Evolutionary conservation across 139 green algal genomes (phyloP).

Genomic region (Micromonas commoda): DNA sequence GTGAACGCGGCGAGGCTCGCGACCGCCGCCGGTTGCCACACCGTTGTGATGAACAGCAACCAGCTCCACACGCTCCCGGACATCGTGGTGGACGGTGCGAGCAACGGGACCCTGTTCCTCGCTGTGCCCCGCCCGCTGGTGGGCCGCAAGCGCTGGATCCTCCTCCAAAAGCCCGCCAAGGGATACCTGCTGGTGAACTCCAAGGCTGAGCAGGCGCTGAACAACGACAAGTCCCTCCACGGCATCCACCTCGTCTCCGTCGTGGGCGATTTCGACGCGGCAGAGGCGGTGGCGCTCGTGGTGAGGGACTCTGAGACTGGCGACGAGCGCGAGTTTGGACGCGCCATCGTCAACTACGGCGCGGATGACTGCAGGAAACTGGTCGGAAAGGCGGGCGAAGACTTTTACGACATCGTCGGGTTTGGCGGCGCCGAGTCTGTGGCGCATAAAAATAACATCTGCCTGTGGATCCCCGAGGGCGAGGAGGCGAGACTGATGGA

Average conservation of each 20-base stretch:
- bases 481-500: background rate
- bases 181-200: conserved; percentile 37
- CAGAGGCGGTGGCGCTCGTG: conserved; percentile 11
- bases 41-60: conserved; percentile 46
- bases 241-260: background rate
- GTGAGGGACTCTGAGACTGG: background rate
- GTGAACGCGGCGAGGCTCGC: conserved; percentile 81
- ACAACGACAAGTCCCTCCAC: conserved; percentile 15
- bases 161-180: conserved; percentile 3
- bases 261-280: background rate
- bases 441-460: conserved; percentile 19
- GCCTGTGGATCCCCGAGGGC: conserved; percentile 7
- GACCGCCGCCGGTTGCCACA: conserved; percentile 68
- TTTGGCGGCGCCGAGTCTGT: conserved; percentile 7
- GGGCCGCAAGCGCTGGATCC: conserved; percentile 18
- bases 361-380: background rate
- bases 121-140: conserved; percentile 24
- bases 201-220: background rate
- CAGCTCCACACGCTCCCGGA: conserved; percentile 12
- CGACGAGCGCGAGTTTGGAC: conserved; percentile 64
- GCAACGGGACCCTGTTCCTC: conserved; percentile 55
- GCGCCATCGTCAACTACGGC: conserved; percentile 74
- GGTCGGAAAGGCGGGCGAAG: background rate
- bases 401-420: conserved; percentile 21
- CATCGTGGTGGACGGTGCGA: conserved; percentile 50